phyloP scores from a whole-genome alignment of 768 basidiomycete species.

The Boletus rubropictus region DNA sequence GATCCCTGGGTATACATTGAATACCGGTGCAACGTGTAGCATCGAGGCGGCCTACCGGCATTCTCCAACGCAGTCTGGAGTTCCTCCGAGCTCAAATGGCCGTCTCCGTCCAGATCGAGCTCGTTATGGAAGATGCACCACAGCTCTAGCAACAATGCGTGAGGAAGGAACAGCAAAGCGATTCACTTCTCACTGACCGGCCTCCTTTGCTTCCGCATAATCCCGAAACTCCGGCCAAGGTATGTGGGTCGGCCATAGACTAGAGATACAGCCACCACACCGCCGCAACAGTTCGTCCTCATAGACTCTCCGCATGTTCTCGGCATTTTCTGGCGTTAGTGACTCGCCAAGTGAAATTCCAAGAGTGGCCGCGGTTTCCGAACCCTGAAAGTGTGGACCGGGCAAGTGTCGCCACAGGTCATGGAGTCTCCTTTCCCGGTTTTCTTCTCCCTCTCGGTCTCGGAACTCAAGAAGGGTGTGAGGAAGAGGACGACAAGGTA shows the following conservation, averaged over 20 bases:
- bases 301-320: slow-evolving; percentile 63
- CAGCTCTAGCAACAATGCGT: slow-evolving; percentile 49
- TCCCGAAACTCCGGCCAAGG: slow-evolving; percentile 67
- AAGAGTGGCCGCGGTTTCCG: slow-evolving; percentile 20
- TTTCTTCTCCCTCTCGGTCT: slow-evolving; percentile 54
- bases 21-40: slow-evolving; percentile 17
- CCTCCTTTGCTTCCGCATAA: slow-evolving; percentile 79
- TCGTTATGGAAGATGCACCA: slow-evolving; percentile 91
- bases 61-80: slow-evolving; percentile 56
- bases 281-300: slow-evolving; percentile 65
- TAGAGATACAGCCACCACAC: slow-evolving; percentile 42
- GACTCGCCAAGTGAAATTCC: slow-evolving; percentile 13
- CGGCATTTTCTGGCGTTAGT: slow-evolving; percentile 51
- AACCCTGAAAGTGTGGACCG: slow-evolving; percentile 23
- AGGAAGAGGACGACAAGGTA: slow-evolving; percentile 35
- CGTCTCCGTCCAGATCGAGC: slow-evolving; percentile 86
- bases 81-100: slow-evolving; percentile 65
- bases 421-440: slow-evolving; percentile 54
- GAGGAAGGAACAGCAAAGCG: slow-evolving; percentile 13
- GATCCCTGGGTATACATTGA: slow-evolving; percentile 50
- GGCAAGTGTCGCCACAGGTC: slow-evolving; percentile 61
- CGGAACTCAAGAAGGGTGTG: slow-evolving; percentile 60
- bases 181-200: slow-evolving; percentile 45
- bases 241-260: slow-evolving; percentile 42
- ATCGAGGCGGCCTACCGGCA: slow-evolving; percentile 49